These are phyloP conservation scores for Coemansia sp. DNA, from an alignment of 192 early-diverging fungal species.

Conservation along the genomic window DNA sequence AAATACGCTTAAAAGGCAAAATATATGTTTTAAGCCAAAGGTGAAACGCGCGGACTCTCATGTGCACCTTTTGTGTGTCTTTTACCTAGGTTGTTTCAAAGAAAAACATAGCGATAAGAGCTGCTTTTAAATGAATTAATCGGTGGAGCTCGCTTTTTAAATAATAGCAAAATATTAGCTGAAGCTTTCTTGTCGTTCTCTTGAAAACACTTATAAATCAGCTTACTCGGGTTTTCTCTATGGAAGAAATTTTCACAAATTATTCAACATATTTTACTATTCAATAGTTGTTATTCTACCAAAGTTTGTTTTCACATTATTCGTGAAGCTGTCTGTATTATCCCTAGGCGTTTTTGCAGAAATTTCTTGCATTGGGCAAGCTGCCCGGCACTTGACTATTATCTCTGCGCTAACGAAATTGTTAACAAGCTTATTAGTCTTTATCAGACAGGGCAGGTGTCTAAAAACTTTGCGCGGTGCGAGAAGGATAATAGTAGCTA, in stretches of 20 bases:
- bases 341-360: background rate
- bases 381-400: background rate
- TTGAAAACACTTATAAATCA: background rate
- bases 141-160: background rate
- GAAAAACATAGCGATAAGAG: no score
- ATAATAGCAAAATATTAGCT: background rate
- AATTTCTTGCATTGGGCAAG: background rate
- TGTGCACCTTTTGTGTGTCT: no score
- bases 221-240: background rate
- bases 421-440: background rate
- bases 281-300: background rate
- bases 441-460: background rate
- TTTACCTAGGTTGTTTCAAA: no score
- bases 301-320: background rate
- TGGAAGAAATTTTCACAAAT: background rate
- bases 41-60: no score
- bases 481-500: background rate
- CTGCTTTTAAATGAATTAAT: no score
- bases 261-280: background rate
- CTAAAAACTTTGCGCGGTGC: background rate
- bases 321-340: background rate
- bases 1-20: no score
- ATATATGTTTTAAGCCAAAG: no score
- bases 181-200: background rate
- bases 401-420: background rate